Evolutionary conservation across 148 eudicot species (phyloP).

Genomic region (Amaranthus hypochondriacus): DNA sequence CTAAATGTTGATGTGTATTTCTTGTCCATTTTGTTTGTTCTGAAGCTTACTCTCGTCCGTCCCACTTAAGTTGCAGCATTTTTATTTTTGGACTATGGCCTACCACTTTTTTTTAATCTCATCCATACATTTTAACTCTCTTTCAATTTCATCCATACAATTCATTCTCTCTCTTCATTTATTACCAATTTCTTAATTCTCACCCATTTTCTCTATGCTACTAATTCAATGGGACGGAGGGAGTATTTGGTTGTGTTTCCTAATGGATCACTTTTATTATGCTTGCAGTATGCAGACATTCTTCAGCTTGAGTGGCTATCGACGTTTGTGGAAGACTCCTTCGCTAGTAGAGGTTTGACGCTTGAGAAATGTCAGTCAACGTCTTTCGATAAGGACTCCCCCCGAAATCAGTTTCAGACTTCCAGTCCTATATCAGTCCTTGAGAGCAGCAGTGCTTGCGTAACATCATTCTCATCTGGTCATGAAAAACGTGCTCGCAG

Average conservation of each 20-base stretch:
- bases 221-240: too few species aligned
- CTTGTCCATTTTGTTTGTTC: too few species aligned
- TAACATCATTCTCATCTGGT: constrained; percentile 34
- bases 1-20: too few species aligned
- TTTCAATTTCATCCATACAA: too few species aligned
- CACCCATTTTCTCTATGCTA: too few species aligned
- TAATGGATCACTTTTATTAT: neutral
- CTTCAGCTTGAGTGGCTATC: constrained; percentile 93
- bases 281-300: constrained; percentile 78
- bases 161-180: too few species aligned
- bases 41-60: too few species aligned
- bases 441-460: constrained; percentile 65
- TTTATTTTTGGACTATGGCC: too few species aligned
- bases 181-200: too few species aligned
- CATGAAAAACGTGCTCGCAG: constrained; percentile 67
- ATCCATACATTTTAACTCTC: too few species aligned
- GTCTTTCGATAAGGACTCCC: constrained; percentile 27
- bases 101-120: too few species aligned
- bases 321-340: constrained; percentile 82
- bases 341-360: constrained; percentile 62
- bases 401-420: constrained; percentile 49
- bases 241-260: neutral
- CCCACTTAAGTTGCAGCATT: too few species aligned
- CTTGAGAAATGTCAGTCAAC: constrained; percentile 31
- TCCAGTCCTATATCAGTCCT: constrained; percentile 76